Conservation (phyloP, 2,329 filamentous ascomycete species). For the Rhinocladiella similis region DNA sequence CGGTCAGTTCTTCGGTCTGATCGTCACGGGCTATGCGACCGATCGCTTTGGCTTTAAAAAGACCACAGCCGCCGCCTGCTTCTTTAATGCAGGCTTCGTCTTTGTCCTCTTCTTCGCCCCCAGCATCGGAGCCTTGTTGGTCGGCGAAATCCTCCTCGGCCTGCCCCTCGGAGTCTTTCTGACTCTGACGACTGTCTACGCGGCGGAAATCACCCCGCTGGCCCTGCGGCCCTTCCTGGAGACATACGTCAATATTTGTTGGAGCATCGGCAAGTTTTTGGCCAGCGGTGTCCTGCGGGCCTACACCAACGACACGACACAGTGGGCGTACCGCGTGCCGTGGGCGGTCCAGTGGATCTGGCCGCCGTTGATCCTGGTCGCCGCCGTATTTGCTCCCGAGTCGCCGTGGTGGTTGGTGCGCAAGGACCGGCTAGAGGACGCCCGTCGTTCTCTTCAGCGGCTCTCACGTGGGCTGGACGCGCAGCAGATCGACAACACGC, state of each 20-base stretch:
- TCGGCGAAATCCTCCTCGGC: constrained; percentile 51
- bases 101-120: constrained; percentile 53
- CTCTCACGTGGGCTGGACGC: constrained; percentile 39
- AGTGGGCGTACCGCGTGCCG: constrained; percentile 33
- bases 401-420: constrained; percentile 53
- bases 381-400: constrained; percentile 48
- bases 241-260: constrained; percentile 36
- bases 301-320: constrained; percentile 27
- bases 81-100: constrained; percentile 20
- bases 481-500: constrained; percentile 31
- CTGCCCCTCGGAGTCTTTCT: constrained; percentile 26
- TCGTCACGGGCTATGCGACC: constrained; percentile 64
- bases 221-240: constrained; percentile 32
- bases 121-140: constrained; percentile 44
- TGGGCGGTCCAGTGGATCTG: constrained; percentile 47
- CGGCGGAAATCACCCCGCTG: constrained; percentile 62
- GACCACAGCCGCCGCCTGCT: not conserved
- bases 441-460: constrained; percentile 41
- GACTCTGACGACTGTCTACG: constrained; percentile 58
- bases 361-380: constrained; percentile 47
- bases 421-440: constrained; percentile 39
- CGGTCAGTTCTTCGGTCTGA: constrained; percentile 65
- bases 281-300: constrained; percentile 34
- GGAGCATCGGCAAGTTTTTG: constrained; percentile 39
- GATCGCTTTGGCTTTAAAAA: constrained; percentile 66